Conservation (phyloP, 202 grass and related monocot species). For the Cymbopogon flexuosus region DNA sequence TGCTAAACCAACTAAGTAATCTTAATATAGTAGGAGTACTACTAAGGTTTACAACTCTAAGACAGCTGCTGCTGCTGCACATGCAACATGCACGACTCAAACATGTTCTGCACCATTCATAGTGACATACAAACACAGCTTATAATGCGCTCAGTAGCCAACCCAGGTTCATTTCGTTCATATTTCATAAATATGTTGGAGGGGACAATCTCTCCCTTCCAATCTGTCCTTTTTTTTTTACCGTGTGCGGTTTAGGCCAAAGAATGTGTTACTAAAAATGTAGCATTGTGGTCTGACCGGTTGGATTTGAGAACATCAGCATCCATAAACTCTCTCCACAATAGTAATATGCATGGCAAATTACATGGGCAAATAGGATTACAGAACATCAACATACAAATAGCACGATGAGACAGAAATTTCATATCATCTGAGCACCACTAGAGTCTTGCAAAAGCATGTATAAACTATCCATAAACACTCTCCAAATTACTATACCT, state of each 20-base stretch:
- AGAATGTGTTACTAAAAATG: neutral
- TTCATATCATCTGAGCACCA: neutral
- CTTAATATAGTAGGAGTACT: neutral
- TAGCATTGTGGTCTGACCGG: neutral
- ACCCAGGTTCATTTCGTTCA: neutral
- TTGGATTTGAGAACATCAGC: neutral
- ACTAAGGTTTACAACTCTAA: neutral
- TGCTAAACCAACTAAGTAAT: neutral
- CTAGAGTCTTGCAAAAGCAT: constrained; percentile 10
- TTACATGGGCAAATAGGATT: neutral
- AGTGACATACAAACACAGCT: neutral
- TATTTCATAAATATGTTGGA: neutral
- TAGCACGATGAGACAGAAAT: neutral
- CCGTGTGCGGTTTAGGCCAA: neutral
- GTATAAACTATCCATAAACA: neutral
- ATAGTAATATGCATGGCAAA: neutral
- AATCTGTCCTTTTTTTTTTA: neutral
- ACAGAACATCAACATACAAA: neutral
- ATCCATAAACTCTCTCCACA: neutral
- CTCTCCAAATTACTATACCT: neutral
- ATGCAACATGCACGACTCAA: neutral
- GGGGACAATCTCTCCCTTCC: neutral
- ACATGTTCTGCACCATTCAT: neutral
- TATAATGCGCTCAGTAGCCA: neutral
- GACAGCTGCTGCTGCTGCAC: neutral